Evolutionary conservation across 257 asterid genomes (phyloP), one percentile per base, ranked within the genome.

Genomic region (Echites panduratus): DNA sequence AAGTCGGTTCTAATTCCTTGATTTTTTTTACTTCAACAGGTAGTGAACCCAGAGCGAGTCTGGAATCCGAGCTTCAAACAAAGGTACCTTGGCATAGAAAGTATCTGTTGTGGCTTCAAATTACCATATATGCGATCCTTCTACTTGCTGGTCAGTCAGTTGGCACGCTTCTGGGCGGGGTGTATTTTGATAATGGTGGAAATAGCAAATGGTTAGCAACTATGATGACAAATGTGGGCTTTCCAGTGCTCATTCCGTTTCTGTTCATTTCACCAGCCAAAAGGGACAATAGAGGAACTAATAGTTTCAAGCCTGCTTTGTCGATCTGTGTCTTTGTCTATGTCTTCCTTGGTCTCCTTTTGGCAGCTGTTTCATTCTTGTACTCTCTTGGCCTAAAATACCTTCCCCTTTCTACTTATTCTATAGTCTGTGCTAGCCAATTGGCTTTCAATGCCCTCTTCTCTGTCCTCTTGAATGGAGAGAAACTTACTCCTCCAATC

Each of bases 111-210:
- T 90, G 98, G 95, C 49, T 87, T 16, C 80, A 83, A 52, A 79
- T 89, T 82, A 40, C 72, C 7, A 14, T 85, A 32, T 90, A 82
- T 68, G 48, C 87, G 0, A 19, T 82, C 22, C 74, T 89, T 68
- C 79, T 87, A 63, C 74, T 90, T 10, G 79, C 85, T 54, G 88
- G 96, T 20, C 96, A 87, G 63, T 20, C 90, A 1, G 76, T 68
- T 0, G 97, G 90, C 66, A 77, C 85, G 4, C 75, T 92, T 19
- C 59, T 92, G 71, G 95, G 91, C 68, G 66, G 92, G 59, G n/a
- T 86, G 11, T 92, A 92, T 72, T 92, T 86, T 81, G 79, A 85
- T 59, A 84, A 87, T 27, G 96, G 98, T 12, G 98, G 96, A 65
- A 77, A 86, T 2, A 90, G 96, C 66, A 73, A 78, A 58, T 90